Conservation (phyloP, 73 alveolate species). For the Paraurostyla sp. region DNA sequence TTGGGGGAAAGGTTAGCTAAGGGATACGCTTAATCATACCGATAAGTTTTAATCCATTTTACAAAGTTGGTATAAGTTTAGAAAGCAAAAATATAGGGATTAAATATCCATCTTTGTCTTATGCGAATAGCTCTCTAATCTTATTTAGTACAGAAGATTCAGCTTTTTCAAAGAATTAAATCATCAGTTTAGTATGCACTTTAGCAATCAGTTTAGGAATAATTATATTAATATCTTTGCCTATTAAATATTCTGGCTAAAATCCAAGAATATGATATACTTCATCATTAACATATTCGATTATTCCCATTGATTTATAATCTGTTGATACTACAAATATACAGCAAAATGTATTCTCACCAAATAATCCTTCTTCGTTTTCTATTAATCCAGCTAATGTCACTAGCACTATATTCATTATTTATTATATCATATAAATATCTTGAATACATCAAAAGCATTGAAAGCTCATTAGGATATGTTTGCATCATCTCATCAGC, state of each 20-base stretch:
- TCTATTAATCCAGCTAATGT: background rate
- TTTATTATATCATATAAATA: constrained; percentile 37
- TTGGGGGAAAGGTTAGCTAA: constrained; percentile 17
- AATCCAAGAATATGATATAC: background rate
- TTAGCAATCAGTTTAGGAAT: constrained; percentile 42
- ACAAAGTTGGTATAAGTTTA: constrained; percentile 19
- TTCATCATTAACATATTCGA: constrained; percentile 51
- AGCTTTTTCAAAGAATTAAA: constrained; percentile 51
- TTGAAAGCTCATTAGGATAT: constrained; percentile 9
- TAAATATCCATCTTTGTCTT: constrained; percentile 35
- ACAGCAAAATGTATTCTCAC: constrained; percentile 36
- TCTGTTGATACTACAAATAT: constrained; percentile 29
- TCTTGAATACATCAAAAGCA: constrained; percentile 9
- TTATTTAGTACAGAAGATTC: constrained; percentile 46
- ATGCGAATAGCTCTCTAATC: constrained; percentile 41
- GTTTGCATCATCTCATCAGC: constrained; percentile 5
- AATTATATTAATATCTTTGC: constrained; percentile 35
- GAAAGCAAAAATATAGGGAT: constrained; percentile 8
- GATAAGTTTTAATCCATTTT: constrained; percentile 18
- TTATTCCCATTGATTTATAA: background rate
- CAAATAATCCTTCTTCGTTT: constrained; percentile 20
- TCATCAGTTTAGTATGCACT: constrained; percentile 18
- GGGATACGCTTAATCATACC: constrained; percentile 35
- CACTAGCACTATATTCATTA: constrained; percentile 36
- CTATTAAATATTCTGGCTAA: constrained; percentile 1